Conservation (phyloP, 495 filamentous ascomycete genomes). For the Trichoderma erinaceum region DNA sequence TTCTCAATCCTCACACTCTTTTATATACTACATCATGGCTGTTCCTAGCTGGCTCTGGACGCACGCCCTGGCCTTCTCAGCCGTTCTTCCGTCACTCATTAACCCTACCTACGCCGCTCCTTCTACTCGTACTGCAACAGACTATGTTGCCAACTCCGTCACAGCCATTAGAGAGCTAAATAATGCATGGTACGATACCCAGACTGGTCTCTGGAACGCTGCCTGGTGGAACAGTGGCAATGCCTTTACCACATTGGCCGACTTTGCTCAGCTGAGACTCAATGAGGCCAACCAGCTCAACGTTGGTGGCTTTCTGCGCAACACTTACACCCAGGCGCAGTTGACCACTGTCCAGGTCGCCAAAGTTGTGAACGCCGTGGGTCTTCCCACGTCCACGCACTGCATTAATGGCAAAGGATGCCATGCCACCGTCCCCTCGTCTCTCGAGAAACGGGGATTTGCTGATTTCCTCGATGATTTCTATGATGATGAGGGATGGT, state of each 20-base stretch:
- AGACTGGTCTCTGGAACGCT: constrained; percentile 56
- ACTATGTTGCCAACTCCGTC: constrained; percentile 37
- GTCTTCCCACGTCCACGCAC: constrained; percentile 31
- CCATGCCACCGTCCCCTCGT: constrained; percentile 16
- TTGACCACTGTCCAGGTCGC: constrained; percentile 23
- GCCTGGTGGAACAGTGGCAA: constrained; percentile 80
- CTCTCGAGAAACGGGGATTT: constrained; percentile 27
- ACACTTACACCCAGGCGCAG: constrained; percentile 40
- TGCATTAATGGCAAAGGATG: constrained; percentile 15
- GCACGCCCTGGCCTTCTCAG: constrained; percentile 34
- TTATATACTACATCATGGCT: neutral
- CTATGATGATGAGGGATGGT: constrained; percentile 71
- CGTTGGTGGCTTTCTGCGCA: constrained; percentile 35
- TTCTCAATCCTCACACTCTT: constrained; percentile 23
- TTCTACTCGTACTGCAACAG: constrained; percentile 29
- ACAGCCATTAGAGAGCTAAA: constrained; percentile 48
- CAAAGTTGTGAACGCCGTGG: constrained; percentile 29
- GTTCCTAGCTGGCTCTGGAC: constrained; percentile 15
- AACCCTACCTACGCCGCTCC: neutral
- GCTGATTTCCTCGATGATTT: constrained; percentile 54
- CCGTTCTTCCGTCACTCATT: constrained; percentile 19
- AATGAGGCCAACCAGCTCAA: constrained; percentile 25
- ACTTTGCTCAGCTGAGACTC: constrained; percentile 46
- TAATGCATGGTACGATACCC: constrained; percentile 51
- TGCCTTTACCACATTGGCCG: constrained; percentile 55